Base-by-base conservation (phyloP, 352 stramenopile species). In the Pythium aquatile region DNA sequence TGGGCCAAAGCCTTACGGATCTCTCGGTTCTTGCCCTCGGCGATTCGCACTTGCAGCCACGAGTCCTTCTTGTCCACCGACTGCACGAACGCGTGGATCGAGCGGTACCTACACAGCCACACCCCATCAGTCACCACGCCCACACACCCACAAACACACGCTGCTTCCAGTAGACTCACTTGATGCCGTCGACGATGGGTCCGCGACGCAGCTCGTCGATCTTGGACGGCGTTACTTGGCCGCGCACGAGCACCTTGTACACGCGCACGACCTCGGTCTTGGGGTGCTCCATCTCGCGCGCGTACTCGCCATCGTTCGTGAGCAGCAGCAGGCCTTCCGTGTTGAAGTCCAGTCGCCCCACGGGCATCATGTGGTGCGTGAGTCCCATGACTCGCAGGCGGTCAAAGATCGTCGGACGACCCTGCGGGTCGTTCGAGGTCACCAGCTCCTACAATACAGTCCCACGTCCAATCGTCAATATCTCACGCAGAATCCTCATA, bases 321-420 rank as follows among this genome's bases (percentile, higher is more conserved):
- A 98, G 79, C n/a, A 98, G 77, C 62, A 98, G 68, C 32, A 98
- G 70, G 1, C 93, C 93, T 67, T 98, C 91, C 16, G 88, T 97
- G 58, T 97, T 95, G 68, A 88, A 97, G 65, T 98, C 93, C n/a
- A 98, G 79, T 62, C 90, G 87, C 65, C 92, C 90, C 58, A 97
- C 89, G 8, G 91, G 82, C 78, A 97, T 97, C 65, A 97, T 81
- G 67, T 96, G 86, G 59, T 90, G 72, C 20, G 74, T 75, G 32
- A 96, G 71, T 0, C 87, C 87, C 85, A 97, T 96, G 17, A 77
- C 54, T 5, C 78, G 74, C 47, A 98, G 72, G 11, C 90, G 87
- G 55, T 93, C 79, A 55, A 97, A 97, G 63, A 98, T 93, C 30
- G 90, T 98, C 6, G 78, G 72, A 4, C 92, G 75, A 14, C 85